Base-by-base conservation (phyloP, 805 yeast genomes). In the Cyberlindnera meyerae region DNA sequence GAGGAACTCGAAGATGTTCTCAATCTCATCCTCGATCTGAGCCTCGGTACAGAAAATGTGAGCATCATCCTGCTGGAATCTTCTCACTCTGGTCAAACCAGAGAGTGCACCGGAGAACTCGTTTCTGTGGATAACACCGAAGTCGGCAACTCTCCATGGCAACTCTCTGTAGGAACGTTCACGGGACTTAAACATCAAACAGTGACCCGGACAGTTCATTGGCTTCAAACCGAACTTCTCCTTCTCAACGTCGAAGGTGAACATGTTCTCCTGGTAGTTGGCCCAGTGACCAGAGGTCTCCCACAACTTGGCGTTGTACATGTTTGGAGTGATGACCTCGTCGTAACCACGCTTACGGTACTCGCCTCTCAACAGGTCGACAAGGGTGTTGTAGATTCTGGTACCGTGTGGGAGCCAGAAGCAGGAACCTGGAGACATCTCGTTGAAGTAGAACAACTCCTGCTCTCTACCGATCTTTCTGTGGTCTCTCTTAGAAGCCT, bases 371-470 rank as follows among this genome's bases (percentile, higher is more conserved):
- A 93, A 60, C 63, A 87, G 65, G 22, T 84, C 88, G 51, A 79
- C 78, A 62, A 93, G 71, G 42, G 86, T 77, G 65, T 86, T 86
- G 75, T 93, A 93, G 59, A 93, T 93, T 69, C 97, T 83, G 33
- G 99, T 80, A 66, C 99, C 99, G 58, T 90, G 98, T 34, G 99
- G 99, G 55, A 93, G 75, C 97, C 97, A 93, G 78, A 93, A 93
- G 43, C 95, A 89, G 27, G 94, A 79, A 49, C 99, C 99, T 37
- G 99, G 99, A 14, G 96, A 85, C 82, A 90, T 68, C 65, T 93
- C 98, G 64, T 93, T 79, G 77, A 93, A 93, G 66, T 82, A 77
- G 68, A 89, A 93, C 57, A 93, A 74, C 60, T 93, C 97, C 68
- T 93, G 98, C 55, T 93, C 97, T 56, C 70, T 82, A 62, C 99